Percentiles rank a stretch among this genome's conserved stretches.
Evolutionary conservation across 116 monocot genomes (phyloP).

Genomic region (Posidonia oceanica): DNA sequence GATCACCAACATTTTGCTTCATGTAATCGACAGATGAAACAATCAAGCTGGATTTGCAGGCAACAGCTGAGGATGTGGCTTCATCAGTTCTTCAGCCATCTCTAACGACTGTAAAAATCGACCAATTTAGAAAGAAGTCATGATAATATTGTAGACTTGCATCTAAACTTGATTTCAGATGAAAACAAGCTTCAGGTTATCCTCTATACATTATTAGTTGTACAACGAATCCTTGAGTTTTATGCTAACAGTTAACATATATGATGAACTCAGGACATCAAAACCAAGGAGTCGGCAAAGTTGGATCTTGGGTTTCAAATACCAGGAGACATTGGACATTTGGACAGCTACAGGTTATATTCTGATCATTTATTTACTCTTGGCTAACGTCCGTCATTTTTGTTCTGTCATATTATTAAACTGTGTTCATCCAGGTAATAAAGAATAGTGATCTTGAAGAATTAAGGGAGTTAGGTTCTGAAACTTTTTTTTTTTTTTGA

Average conservation of each 20-base stretch:
- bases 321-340: constrained; percentile 1
- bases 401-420: not conserved
- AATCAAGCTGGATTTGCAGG: not conserved
- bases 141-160: not conserved
- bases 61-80: constrained; percentile 6
- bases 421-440: constrained; percentile 45
- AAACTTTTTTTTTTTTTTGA: no score
- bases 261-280: not conserved
- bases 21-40: not conserved
- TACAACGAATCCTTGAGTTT: not conserved
- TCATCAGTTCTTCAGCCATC: not conserved
- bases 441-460: constrained; percentile 90
- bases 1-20: no score
- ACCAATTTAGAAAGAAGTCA: not conserved
- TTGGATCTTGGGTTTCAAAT: not conserved
- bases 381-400: not conserved
- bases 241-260: not conserved
- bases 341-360: not conserved
- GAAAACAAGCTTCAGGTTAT: not conserved
- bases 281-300: not conserved
- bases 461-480: constrained; percentile 65
- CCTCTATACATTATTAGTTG: not conserved
- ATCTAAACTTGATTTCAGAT: not conserved
- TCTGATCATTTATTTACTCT: not conserved
- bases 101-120: not conserved